phyloP scores from a whole-genome alignment of 2,329 filamentous ascomycete species.

The Alternaria triticina region DNA sequence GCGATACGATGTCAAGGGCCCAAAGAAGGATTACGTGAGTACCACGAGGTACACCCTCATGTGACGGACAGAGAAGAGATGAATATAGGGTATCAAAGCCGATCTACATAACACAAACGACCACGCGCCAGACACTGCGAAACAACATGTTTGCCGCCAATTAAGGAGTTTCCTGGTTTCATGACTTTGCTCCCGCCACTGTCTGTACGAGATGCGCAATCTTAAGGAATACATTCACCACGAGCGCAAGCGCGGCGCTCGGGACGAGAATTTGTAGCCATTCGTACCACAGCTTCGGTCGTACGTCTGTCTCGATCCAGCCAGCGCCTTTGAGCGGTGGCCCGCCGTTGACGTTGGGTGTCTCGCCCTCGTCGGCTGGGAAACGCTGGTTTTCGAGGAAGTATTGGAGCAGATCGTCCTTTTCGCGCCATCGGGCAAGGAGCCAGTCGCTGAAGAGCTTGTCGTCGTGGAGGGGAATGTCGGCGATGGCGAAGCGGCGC shows the following conservation, averaged over 20 bases:
- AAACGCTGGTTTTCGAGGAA: conserved; percentile 80
- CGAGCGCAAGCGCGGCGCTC: conserved; percentile 41
- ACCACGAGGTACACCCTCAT: conserved; percentile 37
- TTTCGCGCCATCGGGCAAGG: conserved; percentile 84
- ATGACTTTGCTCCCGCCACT: conserved; percentile 14
- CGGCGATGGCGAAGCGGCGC: conserved; percentile 79
- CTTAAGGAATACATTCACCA: conserved; percentile 41
- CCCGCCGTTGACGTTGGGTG: conserved; percentile 23
- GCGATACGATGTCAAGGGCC: conserved; percentile 48
- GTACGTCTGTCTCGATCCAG: conserved; percentile 57
- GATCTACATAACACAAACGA: conserved; percentile 9
- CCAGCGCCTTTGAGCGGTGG: conserved; percentile 44
- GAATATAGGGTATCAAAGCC: conserved; percentile 21
- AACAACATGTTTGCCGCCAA: background rate
- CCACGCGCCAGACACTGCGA: background rate
- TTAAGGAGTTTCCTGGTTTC: background rate
- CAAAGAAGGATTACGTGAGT: conserved; percentile 51
- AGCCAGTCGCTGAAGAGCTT: conserved; percentile 83
- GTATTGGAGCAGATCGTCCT: conserved; percentile 83
- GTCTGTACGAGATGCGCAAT: conserved; percentile 31
- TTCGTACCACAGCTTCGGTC: conserved; percentile 48
- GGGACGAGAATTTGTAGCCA: conserved; percentile 55
- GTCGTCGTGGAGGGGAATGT: conserved; percentile 78
- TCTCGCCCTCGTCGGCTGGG: conserved; percentile 64
- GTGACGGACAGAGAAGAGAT: background rate